Base-by-base conservation (phyloP, 2,329 filamentous ascomycete species). In the Exophiala mesophila region DNA sequence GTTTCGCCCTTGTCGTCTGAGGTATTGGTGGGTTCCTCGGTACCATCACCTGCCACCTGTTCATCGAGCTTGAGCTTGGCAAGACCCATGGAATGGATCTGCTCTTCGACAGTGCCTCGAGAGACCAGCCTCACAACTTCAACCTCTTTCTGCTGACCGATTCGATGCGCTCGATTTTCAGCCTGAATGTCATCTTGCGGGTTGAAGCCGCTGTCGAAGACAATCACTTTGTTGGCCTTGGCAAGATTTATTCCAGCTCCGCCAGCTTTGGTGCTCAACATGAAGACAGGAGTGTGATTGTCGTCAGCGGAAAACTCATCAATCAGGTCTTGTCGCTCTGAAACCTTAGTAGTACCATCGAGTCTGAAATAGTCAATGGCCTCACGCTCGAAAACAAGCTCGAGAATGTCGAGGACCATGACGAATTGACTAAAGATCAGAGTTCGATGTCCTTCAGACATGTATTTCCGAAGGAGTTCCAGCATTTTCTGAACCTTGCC, bases 101-200 rank as follows among this genome's bases (percentile, higher is more conserved):
- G 82, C 65, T 96, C 89, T 64, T 98, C 92, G 19, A 98, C 86
- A 0, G 90, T 94, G 43, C 76, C 78, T 43, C 74, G 76, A 0
- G 85, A 85, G 40, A 98, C 83, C 1, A 98, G 74, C 20, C 88
- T 75, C 29, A 95, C 80, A 29, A 98, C 85, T 61, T 98, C 90
- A 1, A 98, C 92, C 24, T 90, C 84, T 12, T 86, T 74, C 20
- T 78, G 89, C 69, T 98, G 92, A 0, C 92, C 92, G 6, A 98
- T 86, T 10, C 92, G 83, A 66, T 98, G 92, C 0, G 92, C 92
- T 13, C 92, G 82, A 63, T 98, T 97, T 70, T 97, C 92, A 0
- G 92, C 92, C 63, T 98, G 92, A n/a, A 95, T 82, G 60, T 98
- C 92, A 55, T 97, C 90, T 61, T 98, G 92, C 0, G 92, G 92